Evolutionary conservation across 2,329 filamentous ascomycete genomes (phyloP), one percentile per base, ranked within the genome.

Genomic region (Botrytis elliptica): DNA sequence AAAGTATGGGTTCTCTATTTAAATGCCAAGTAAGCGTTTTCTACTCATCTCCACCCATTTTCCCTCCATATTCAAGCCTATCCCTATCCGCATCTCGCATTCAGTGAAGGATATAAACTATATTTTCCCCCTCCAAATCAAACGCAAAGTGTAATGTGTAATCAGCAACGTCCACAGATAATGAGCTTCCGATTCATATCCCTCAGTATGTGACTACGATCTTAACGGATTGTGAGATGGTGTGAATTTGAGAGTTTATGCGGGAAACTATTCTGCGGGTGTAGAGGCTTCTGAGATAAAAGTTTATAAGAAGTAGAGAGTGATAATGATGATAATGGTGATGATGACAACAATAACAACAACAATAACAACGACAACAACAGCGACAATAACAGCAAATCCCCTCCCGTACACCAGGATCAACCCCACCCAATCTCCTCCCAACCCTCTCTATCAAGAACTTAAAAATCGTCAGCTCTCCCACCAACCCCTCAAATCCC

Each of bases 231-330:
- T 8, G n/a, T 16, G n/a, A 29, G n/a, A 55, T n/a, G 3, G 5
- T 29, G 0, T 55, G 3, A n/a, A 7, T 29, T 8, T 8, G 1
- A 42, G 12, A 6, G n/a, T 55, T 16, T 55, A n/a, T 18, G n/a
- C 3, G 49, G 52, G 14, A 55, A 16, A 52, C 10, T n/a, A 52
- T n/a, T 4, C 49, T 52, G 22, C 25, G 10, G 9, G 25, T 4
- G 6, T 0, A 8, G 1, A 29, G 2, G 3, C 1, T 2, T 3
- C 7, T 4, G n/a, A 18, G n/a, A 18, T 8, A 7, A 55, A 16
- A 52, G 4, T 10, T 25, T 1, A 22, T 52, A 9, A 22, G 22
- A 25, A 25, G 20, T 25, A 10, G 3, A 25, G 9, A 25, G 46
- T 52, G 22, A 52, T 52, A 9, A 52, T 52, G 22, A 49, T 49